These are phyloP conservation scores for Torrubiella hemipterigena DNA, from an alignment of 2,329 filamentous ascomycete species.

Conservation along the genomic window DNA sequence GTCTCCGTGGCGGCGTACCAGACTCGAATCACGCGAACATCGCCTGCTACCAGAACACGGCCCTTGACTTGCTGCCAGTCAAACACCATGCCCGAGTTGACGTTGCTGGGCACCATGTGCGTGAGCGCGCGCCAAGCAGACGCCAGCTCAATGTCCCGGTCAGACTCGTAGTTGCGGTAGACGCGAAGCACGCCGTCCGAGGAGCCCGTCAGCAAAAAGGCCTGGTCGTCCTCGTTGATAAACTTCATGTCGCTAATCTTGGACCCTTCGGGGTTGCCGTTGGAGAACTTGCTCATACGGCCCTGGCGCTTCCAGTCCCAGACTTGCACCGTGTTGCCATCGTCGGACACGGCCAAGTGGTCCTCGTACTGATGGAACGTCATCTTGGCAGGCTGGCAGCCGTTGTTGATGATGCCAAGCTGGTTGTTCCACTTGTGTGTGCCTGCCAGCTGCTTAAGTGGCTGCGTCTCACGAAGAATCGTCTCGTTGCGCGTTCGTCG, in stretches of 20 bases:
- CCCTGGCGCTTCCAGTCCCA: conserved; percentile 85
- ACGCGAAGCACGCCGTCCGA: conserved; percentile 91
- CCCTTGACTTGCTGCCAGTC: conserved; percentile 99
- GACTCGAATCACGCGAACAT: conserved; percentile 87
- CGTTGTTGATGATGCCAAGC: conserved; percentile 75
- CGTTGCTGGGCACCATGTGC: conserved; percentile 86
- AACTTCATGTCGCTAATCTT: conserved; percentile 92
- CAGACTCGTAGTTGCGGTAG: conserved; percentile 81
- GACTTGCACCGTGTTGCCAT: conserved; percentile 77
- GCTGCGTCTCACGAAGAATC: conserved; percentile 86
- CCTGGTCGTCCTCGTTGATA: conserved; percentile 97
- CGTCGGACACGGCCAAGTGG: conserved; percentile 86
- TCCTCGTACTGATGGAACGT: conserved; percentile 97
- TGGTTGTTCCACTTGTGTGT: conserved; percentile 79
- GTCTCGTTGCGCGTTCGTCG: conserved; percentile 82
- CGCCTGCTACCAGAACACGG: conserved; percentile 86
- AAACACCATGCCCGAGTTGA: conserved; percentile 91
- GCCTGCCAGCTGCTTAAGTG: conserved; percentile 78
- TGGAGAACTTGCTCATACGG: conserved; percentile 75
- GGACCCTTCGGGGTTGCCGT: conserved; percentile 83
- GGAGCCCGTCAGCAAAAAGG: conserved; percentile 85
- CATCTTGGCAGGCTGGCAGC: conserved; percentile 82
- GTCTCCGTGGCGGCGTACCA: conserved; percentile 94
- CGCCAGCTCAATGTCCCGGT: conserved; percentile 67
- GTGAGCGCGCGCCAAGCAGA: conserved; percentile 86